phyloP scores from a whole-genome alignment of 257 asterid species.

The Solanum tarijense region DNA sequence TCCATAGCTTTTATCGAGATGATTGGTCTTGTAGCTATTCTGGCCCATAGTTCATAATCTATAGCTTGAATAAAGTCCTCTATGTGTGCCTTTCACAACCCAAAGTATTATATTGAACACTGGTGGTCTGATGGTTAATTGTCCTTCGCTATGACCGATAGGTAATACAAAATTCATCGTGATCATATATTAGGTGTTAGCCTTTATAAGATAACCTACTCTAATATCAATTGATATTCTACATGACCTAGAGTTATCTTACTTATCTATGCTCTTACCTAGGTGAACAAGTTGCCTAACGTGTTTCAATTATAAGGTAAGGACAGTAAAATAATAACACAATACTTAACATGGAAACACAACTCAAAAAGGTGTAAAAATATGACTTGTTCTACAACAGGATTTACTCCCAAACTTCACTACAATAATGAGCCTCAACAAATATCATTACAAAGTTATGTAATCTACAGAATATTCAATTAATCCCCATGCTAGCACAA shows the following conservation, averaged over 20 bases:
- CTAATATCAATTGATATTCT: too few relatives aligned
- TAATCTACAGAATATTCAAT: background rate
- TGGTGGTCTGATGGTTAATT: background rate
- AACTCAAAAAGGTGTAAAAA: background rate
- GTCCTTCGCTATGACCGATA: too few relatives aligned
- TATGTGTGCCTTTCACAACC: background rate
- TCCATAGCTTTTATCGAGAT: background rate
- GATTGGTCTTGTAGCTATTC: background rate
- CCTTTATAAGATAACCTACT: background rate
- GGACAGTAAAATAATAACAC: background rate
- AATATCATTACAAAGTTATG: background rate
- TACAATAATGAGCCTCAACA: background rate
- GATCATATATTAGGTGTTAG: background rate
- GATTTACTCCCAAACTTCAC: background rate
- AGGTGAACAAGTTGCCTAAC: background rate
- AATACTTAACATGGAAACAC: background rate
- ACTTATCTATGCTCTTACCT: background rate
- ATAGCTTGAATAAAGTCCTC: too few relatives aligned
- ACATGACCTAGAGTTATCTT: background rate
- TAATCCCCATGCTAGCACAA: background rate
- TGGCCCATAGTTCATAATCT: background rate
- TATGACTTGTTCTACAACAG: background rate
- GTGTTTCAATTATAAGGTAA: background rate
- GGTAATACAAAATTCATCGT: background rate
- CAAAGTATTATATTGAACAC: background rate